Conservation (phyloP, 2,329 filamentous ascomycete species). For the Aureobasidium sp. region DNA sequence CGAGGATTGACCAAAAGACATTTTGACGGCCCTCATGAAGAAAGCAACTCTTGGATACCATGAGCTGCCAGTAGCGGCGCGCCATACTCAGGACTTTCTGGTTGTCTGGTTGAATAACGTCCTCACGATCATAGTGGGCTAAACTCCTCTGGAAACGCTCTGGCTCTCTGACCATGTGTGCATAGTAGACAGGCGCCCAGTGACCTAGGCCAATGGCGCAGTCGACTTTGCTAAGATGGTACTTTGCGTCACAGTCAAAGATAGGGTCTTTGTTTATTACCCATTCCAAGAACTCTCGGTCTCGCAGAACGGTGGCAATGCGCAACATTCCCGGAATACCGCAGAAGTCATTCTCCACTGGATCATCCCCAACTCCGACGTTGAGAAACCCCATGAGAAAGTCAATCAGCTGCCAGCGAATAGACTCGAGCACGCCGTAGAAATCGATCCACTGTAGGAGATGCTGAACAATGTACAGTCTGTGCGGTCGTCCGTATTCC, state of each 20-base stretch:
- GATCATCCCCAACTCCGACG: too few species aligned
- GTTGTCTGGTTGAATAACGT: not conserved
- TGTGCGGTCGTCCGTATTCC: too few species aligned
- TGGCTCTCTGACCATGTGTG: too few species aligned
- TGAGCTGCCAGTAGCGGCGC: not conserved
- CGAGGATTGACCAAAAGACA: not conserved
- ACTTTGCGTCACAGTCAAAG: not conserved
- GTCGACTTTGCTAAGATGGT: not conserved
- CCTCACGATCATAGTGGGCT: too few species aligned
- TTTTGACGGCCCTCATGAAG: too few species aligned
- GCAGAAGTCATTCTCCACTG: not conserved
- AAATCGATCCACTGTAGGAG: not conserved
- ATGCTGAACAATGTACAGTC: not conserved
- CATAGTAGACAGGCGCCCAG: not conserved
- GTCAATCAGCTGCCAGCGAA: not conserved
- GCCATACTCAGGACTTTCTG: not conserved
- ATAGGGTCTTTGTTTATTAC: not conserved
- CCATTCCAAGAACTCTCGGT: not conserved
- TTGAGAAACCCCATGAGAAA: not conserved
- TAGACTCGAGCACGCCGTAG: not conserved
- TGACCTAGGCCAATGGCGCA: not conserved
- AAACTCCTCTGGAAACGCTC: too few species aligned
- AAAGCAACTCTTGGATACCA: too few species aligned
- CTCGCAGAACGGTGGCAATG: not conserved
- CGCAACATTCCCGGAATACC: not conserved